A percentile compares a stretch with the other conserved stretches of the same genome.
Evolutionary conservation across 345 rosid species (phyloP).

Genomic region (Trapa bicornis): DNA sequence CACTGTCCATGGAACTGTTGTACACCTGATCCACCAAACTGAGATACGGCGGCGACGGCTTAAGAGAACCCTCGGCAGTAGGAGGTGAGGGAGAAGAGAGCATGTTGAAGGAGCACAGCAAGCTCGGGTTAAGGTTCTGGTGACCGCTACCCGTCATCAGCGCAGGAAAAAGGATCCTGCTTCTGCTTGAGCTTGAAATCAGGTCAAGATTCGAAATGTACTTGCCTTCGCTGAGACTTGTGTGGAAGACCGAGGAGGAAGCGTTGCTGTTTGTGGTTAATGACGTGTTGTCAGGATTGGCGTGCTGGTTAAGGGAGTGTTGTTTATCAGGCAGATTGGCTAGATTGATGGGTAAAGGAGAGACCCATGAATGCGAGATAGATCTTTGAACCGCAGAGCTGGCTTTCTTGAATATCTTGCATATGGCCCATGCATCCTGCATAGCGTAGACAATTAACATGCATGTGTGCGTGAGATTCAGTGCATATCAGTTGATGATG

Average conservation of each 20-base stretch:
- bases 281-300: not conserved
- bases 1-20: not conserved
- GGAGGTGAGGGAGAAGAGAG: not conserved
- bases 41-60: not conserved
- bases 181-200: not conserved
- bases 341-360: slow-evolving; percentile 22
- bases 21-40: not conserved
- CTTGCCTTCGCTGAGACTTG: not conserved
- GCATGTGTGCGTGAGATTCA: too few species aligned
- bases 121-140: not conserved
- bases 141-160: not conserved
- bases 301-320: not conserved
- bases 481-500: not conserved
- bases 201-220: not conserved
- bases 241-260: not conserved
- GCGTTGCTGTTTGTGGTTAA: not conserved
- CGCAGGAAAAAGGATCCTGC: not conserved
- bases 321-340: slow-evolving; percentile 14
- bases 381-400: slow-evolving; percentile 62
- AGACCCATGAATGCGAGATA: slow-evolving; percentile 61
- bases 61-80: not conserved
- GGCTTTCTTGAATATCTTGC: slow-evolving; percentile 84
- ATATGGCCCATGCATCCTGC: slow-evolving; percentile 92
- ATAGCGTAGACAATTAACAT: not conserved
- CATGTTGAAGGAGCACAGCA: not conserved